Conservation (phyloP, 1,284 basidiomycete genomes). For the Stereum hirsutum region DNA sequence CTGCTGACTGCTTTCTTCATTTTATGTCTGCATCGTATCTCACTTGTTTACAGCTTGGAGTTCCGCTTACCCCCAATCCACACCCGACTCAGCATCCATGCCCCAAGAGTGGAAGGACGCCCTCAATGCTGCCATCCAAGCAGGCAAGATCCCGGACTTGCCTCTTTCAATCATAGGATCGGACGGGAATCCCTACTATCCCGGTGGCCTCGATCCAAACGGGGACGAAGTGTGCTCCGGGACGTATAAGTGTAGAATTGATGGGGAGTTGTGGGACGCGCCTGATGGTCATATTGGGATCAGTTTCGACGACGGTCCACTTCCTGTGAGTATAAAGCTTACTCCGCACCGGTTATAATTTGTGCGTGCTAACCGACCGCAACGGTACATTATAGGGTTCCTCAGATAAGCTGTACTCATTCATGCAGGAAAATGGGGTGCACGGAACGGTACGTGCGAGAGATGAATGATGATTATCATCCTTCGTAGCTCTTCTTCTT, state of each 20-base stretch:
- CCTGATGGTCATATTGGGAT: slow-evolving; percentile 49
- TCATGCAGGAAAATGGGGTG: slow-evolving; percentile 49
- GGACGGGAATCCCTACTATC: slow-evolving; percentile 45
- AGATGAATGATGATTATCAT: too few relatives aligned
- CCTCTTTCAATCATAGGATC: slow-evolving; percentile 35
- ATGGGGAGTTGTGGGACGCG: slow-evolving; percentile 63
- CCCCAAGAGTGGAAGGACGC: slow-evolving; percentile 63
- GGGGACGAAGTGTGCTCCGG: slow-evolving; percentile 53
- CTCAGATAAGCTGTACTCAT: slow-evolving; percentile 38
- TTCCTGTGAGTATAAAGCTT: slow-evolving; percentile 36
- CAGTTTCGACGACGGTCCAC: slow-evolving; percentile 78
- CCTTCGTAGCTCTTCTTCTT: too few relatives aligned
- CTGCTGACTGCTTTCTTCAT: too few relatives aligned
- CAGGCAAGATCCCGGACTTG: slow-evolving; percentile 67
- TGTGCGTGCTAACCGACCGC: background rate
- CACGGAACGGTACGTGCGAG: too few relatives aligned
- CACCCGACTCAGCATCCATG: slow-evolving; percentile 35
- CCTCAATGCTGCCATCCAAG: slow-evolving; percentile 50
- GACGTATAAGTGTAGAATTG: slow-evolving; percentile 51
- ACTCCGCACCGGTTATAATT: background rate
- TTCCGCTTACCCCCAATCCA: slow-evolving; percentile 35
- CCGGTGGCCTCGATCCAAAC: slow-evolving; percentile 40
- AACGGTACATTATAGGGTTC: slow-evolving; percentile 10
- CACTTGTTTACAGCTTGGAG: slow-evolving; percentile 40
- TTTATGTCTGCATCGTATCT: too few relatives aligned